Evolutionary conservation across 169 alveolate species (phyloP).

Genomic region (Eimeria acervulina): DNA sequence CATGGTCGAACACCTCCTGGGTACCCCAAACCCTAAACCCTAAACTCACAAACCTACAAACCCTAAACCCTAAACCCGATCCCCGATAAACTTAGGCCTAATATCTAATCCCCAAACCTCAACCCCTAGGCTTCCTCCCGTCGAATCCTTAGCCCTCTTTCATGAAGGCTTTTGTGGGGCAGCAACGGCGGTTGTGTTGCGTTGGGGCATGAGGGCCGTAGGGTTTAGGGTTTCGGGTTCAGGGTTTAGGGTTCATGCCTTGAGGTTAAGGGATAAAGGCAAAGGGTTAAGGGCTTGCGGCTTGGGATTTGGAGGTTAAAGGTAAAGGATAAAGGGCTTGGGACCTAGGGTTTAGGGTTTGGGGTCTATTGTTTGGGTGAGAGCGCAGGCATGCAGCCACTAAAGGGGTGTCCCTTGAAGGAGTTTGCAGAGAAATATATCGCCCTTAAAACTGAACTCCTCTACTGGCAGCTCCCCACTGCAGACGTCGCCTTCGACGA

Average conservation of each 20-base stretch:
- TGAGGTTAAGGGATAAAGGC: too few relatives aligned
- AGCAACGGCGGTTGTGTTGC: not conserved
- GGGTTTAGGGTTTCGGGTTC: not conserved
- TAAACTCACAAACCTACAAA: not conserved
- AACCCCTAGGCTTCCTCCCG: not conserved
- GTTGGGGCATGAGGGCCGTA: not conserved
- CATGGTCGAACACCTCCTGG: slow-evolving; percentile 76
- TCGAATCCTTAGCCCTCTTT: not conserved
- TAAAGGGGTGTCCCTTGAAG: slow-evolving; percentile 34
- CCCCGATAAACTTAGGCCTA: not conserved
- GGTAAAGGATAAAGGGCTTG: not conserved
- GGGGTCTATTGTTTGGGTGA: not conserved
- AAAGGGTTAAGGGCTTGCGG: not conserved
- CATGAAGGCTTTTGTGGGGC: not conserved
- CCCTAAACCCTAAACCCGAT: not conserved
- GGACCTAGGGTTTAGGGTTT: not conserved
- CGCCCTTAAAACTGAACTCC: slow-evolving; percentile 69
- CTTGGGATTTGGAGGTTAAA: not conserved
- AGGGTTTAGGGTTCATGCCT: not conserved
- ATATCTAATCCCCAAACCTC: not conserved
- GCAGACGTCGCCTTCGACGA: slow-evolving; percentile 74
- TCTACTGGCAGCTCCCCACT: slow-evolving; percentile 73
- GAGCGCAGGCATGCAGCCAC: slow-evolving; percentile 66
- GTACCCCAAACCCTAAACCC: slow-evolving; percentile 25
- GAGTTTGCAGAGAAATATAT: slow-evolving; percentile 72